Evolutionary conservation across 2,329 filamentous ascomycete genomes (phyloP), one percentile per base, ranked within the genome.

Genomic region (Cucurbitaria berberidis): DNA sequence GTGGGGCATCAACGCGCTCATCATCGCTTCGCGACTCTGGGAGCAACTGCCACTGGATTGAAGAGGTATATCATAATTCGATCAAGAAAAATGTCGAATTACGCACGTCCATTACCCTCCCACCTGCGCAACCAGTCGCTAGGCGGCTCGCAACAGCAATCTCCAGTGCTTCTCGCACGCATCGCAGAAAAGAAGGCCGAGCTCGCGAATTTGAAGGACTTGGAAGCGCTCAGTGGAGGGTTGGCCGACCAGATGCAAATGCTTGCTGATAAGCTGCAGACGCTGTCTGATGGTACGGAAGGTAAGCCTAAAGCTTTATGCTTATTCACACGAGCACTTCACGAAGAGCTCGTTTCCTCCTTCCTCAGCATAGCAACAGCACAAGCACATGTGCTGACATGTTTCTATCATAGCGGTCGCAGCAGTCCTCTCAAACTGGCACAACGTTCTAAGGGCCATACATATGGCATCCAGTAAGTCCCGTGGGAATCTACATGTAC

Each of bases 131-230:
- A 70, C 63, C 77, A 74, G 63, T 72, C 67, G 55, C 69, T 66
- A 65, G 72, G 72, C 49, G 67, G 64, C 48, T 76, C 63, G 24
- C 80, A 45, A 72, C 63, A 85, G 42, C 88, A 90, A 73, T 89
- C 89, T 1, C 85, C 89, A 1, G 84, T 86, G 22, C 80, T 95
- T 15, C 78, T 89, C 46, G 85, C 89, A 39, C 88, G 90, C 59
- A 91, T 96, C 70, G 86, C 89, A 59, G 90, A 95, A 78, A 96
- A 96, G 80, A 91, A 89, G 74, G 86, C 87, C 48, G 91, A 96
- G 74, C 82, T 96, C 5, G 89, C 92, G 64, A 90, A 87, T 66
- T 80, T 95, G 52, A 89, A 86, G 69, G 87, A 95, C 73, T 78
- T 96, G 45, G 85, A 89, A 62, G 88, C 92, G 66, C 81, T 96